Base-by-base conservation (phyloP, 75 land plant species). In the Cupressus sempervirens region DNA sequence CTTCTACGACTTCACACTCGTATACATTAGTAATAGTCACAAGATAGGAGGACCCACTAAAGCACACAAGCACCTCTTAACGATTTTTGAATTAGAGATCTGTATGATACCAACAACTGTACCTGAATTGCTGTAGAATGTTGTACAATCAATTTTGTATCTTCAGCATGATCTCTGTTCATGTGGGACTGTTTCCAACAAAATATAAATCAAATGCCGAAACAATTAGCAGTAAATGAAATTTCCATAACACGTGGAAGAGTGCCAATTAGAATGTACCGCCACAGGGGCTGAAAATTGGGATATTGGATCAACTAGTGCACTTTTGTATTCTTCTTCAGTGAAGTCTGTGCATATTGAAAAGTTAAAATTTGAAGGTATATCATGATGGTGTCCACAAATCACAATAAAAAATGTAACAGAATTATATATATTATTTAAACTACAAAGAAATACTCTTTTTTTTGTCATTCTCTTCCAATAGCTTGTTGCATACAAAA, bases 131-230 rank as follows among this genome's bases (percentile, higher is more conserved):
- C 89, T 79, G 92, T 88, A 20, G 90, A 87, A 81, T 91, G 85
- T 58, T 95, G 94, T 65, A 96, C 99, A 76, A 98, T 98, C 40
- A 83, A 40, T 85, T 90, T 91, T 48, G 98, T 98, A 81, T 98
- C 95, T 34, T 94, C 98, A 56, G 88, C 94, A 91, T 97, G 99
- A 90, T 96, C 99, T 76, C 84, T 92, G 81, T 97, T 97, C 99
- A 97, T 97, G 88, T 97, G 99, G 38, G 91, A 90, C 99, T 96
- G 93, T 86, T 45, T 79, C 52, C 45, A 79, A 45, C 29, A 43
- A 45, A 26, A 45, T 11, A 79, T 45, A 45, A 12, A 79, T 79
- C 52, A 79, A 12, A 10, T 43, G n/a, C 14, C 30, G 4, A 45
- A 41, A 12, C 14, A 10, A 4, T 30, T n/a, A 41, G 13, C 29